Percentiles rank a stretch among this genome's conserved stretches.
Evolutionary conservation across 1,139 yeast genomes (phyloP).

Genomic region (Wickerhamomyces sp.): DNA sequence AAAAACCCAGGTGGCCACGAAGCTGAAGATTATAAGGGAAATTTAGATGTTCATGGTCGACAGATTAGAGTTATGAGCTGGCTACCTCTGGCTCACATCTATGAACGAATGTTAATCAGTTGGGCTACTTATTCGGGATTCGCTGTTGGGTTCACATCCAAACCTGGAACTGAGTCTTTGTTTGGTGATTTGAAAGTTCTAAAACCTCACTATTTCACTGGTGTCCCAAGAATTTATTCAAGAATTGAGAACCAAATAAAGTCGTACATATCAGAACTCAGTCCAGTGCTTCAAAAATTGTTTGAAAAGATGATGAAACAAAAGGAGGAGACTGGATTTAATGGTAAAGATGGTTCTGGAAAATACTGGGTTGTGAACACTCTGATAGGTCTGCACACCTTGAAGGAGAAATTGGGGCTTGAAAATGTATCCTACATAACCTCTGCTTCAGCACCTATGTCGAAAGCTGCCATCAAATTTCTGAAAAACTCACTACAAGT

Average conservation of each 20-base stretch:
- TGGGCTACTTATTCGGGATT: slow-evolving; percentile 15
- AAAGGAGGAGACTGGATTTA: slow-evolving; percentile 1
- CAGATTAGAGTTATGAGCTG: slow-evolving; percentile 24
- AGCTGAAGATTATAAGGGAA: slow-evolving; percentile 1
- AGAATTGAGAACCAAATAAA: slow-evolving; percentile 44
- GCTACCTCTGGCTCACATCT: slow-evolving; percentile 46
- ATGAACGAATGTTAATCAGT: slow-evolving; percentile 26
- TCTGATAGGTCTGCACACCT: slow-evolving; percentile 2
- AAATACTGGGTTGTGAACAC: slow-evolving; percentile 3
- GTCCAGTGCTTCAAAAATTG: slow-evolving; percentile 2
- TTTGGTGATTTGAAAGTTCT: slow-evolving; percentile 47
- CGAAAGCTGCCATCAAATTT: slow-evolving; percentile 32
- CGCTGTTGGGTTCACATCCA: slow-evolving; percentile 37
- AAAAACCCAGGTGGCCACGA: slow-evolving; percentile 5
- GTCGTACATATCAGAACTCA: slow-evolving; percentile 4
- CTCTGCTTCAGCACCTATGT: slow-evolving; percentile 47
- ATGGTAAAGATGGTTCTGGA: slow-evolving; percentile 1
- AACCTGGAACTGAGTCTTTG: slow-evolving; percentile 26
- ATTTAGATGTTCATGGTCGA: slow-evolving; percentile 8
- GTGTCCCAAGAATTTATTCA: slow-evolving; percentile 58
- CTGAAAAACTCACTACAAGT: slow-evolving; percentile 38
- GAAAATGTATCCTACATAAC: slow-evolving; percentile 26
- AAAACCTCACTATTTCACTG: slow-evolving; percentile 45
- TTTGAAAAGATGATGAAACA: slow-evolving; percentile 7
- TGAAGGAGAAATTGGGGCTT: slow-evolving; percentile 14